Evolutionary conservation across 2,329 filamentous ascomycete genomes (phyloP).

Genomic region (Ophiostoma triangulosporum): DNA sequence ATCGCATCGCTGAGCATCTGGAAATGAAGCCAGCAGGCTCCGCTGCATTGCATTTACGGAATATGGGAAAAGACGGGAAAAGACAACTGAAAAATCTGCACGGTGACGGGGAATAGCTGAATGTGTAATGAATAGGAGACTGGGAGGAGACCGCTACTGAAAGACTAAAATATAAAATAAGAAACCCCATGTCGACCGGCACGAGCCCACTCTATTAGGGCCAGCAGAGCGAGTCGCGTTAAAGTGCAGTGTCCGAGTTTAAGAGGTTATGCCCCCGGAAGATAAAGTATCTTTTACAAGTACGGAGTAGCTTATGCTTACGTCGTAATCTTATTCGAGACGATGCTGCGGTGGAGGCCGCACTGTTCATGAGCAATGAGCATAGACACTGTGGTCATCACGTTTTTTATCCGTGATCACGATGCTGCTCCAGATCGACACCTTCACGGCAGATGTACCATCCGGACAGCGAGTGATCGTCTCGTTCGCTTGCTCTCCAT

Average conservation of each 20-base stretch:
- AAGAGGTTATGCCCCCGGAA: neutral
- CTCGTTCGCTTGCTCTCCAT: too few species aligned
- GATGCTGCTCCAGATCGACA: too few species aligned
- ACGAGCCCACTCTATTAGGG: slow-evolving; percentile 3
- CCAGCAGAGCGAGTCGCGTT: neutral
- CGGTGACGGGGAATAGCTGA: neutral
- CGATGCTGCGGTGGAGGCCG: too few species aligned
- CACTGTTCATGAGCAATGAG: too few species aligned
- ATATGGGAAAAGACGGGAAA: neutral
- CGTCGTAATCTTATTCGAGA: neutral
- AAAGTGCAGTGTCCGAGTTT: neutral
- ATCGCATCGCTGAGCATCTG: neutral
- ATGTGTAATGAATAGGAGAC: neutral
- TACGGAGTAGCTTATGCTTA: too few species aligned
- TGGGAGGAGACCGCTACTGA: neutral
- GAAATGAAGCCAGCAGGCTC: neutral
- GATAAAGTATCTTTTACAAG: too few species aligned
- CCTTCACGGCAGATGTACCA: too few species aligned
- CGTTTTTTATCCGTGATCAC: too few species aligned
- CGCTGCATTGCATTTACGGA: neutral
- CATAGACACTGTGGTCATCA: too few species aligned
- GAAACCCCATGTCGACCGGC: slow-evolving; percentile 1
- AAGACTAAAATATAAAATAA: too few species aligned
- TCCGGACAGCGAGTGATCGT: too few species aligned
- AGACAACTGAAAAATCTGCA: neutral